Base-by-base conservation (phyloP, 345 rosid species). In the Hypericum androsaemum region DNA sequence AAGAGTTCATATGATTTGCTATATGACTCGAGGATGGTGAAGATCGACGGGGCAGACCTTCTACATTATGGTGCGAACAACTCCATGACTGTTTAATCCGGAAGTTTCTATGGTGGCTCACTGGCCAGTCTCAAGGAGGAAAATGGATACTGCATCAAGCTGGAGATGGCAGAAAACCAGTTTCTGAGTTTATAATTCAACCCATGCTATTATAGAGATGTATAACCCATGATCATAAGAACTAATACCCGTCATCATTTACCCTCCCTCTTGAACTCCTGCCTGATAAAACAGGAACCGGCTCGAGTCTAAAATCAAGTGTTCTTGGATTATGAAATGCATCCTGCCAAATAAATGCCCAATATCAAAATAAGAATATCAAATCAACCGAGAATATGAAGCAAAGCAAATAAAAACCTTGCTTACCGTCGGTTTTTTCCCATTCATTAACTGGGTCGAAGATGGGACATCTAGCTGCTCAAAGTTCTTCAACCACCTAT, bases 401-500 rank as follows among this genome's bases (percentile, higher is more conserved):
- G 8, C 6, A 55, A 36, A 2, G 5, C 10, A n/a, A 8, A 2
- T 12, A 14, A 56, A 10, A 50, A 37, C 50, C 15, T 48, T 58
- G 48, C 38, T 37, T 74, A 87, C 98, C 61, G 39, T 67, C 39
- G 63, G 71, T 65, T 71, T 87, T 72, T 47, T 63, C 61, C 75
- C 82, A 41, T 56, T 67, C 39, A 71, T 22, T 47, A 58, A 53
- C 32, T 44, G 73, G 56, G 68, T 39, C 63, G 59, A 66, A 43
- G 67, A 66, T 0, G 70, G 62, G 50, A 70, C 67, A 63, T 76
- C 83, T 2, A 57, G 58, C 51, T 64, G 78, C 51, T 58, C 62
- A 11, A 77, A 56, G 66, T 53, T 64, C 63, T 75, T 81, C 54
- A 88, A 22, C 63, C 84, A 92, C 39, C 74, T 74, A 67, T 92